These are phyloP conservation scores for Stygiomarasmius scandens DNA, from an alignment of 1,284 basidiomycete species.

Conservation along the genomic window DNA sequence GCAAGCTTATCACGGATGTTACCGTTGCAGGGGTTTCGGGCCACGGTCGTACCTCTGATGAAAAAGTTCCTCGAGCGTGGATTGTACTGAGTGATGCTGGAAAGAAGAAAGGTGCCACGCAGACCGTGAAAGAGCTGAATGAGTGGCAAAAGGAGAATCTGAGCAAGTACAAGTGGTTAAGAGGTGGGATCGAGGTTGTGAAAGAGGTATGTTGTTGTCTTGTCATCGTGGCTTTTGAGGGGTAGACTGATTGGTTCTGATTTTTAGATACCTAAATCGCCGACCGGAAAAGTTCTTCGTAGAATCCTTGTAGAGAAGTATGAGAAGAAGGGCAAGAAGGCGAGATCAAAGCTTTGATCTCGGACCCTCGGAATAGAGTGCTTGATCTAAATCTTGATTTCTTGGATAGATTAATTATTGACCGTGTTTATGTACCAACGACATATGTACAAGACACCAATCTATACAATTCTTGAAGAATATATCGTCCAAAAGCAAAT, in stretches of 20 bases:
- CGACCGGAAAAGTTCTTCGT: conserved; percentile 69
- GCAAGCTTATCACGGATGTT: conserved; percentile 58
- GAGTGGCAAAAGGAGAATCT: conserved; percentile 61
- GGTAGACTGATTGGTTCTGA: not conserved
- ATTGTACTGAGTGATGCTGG: conserved; percentile 63
- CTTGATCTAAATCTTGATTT: not conserved
- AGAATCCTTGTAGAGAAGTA: conserved; percentile 59
- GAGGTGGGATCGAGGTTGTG: conserved; percentile 70
- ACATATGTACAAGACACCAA: no score
- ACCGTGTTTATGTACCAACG: no score
- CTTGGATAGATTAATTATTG: not conserved
- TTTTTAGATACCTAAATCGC: conserved; percentile 53
- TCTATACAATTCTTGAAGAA: no score
- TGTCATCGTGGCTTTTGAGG: conserved; percentile 10
- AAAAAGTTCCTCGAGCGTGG: conserved; percentile 75
- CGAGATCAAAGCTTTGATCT: conserved; percentile 35
- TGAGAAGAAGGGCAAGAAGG: conserved; percentile 38
- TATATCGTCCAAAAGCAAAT: no score
- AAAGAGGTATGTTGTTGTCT: conserved; percentile 59
- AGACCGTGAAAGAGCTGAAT: conserved; percentile 51
- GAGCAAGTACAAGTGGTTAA: conserved; percentile 72
- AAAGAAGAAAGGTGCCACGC: conserved; percentile 44
- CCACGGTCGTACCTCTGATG: conserved; percentile 59
- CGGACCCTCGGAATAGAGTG: not conserved
- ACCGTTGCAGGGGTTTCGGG: conserved; percentile 73